These are phyloP conservation scores for Saprolegnia parasitica DNA, from an alignment of 352 stramenopile genomes.

Conservation along the genomic window DNA sequence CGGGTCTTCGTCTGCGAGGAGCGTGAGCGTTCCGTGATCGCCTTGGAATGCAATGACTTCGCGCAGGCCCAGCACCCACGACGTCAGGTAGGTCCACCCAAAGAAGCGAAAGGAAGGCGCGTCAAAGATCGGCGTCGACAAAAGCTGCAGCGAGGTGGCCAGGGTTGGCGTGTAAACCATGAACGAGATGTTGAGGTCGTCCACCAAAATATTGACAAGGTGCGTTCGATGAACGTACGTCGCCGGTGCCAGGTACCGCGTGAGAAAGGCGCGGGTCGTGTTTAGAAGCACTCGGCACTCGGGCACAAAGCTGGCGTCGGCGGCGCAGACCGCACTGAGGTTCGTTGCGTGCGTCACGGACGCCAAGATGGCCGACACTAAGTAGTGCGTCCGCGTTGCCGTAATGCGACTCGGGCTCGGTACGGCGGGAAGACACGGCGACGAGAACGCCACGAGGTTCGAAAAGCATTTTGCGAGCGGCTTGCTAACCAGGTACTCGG, in stretches of 20 bases:
- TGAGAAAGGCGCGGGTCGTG: neutral
- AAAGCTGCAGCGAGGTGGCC: too few species aligned
- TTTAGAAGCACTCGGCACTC: neutral
- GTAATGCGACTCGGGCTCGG: too few species aligned
- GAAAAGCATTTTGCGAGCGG: too few species aligned
- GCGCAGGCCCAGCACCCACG: neutral
- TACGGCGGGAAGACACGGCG: too few species aligned
- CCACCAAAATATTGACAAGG: neutral
- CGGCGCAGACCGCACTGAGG: too few species aligned
- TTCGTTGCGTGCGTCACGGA: too few species aligned
- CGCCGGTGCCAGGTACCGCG: neutral
- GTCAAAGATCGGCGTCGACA: too few species aligned
- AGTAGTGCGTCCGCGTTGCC: too few species aligned
- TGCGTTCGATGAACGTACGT: neutral
- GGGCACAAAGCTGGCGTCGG: too few species aligned
- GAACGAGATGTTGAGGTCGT: neutral
- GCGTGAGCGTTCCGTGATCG: neutral
- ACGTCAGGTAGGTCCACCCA: neutral
- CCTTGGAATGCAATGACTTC: constrained; percentile 20
- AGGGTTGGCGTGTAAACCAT: too few species aligned
- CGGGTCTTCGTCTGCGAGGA: neutral
- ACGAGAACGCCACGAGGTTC: too few species aligned
- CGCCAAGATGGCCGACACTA: too few species aligned
- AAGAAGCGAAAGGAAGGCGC: constrained; percentile 10
- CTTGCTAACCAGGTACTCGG: neutral